Evolutionary conservation across 495 filamentous ascomycete genomes (phyloP).

Genomic region (Haplographium delicatum): DNA sequence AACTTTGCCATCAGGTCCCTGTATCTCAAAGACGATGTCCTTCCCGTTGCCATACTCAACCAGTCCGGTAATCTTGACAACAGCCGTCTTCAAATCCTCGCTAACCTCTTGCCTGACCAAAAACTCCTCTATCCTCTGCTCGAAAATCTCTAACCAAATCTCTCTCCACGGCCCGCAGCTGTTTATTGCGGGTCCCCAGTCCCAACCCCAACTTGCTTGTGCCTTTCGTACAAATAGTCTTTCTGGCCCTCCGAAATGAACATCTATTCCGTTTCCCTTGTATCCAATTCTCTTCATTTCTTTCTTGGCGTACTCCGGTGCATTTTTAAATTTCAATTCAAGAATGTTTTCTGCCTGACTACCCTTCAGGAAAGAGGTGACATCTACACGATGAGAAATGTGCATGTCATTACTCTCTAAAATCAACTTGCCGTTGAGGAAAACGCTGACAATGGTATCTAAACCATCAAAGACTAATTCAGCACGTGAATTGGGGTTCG

Average conservation of each 20-base stretch:
- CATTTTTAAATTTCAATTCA: constrained; percentile 30
- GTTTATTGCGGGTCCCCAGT: constrained; percentile 71
- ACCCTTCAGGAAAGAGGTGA: constrained; percentile 39
- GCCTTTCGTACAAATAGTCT: constrained; percentile 57
- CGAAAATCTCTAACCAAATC: constrained; percentile 58
- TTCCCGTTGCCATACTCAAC: constrained; percentile 32
- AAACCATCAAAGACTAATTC: constrained; percentile 66
- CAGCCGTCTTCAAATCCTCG: constrained; percentile 39
- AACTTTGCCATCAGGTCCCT: constrained; percentile 38
- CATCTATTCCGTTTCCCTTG: constrained; percentile 28
- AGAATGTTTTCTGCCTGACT: constrained; percentile 30
- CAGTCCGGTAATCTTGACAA: constrained; percentile 38
- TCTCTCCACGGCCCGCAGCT: constrained; percentile 73
- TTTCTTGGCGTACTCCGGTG: constrained; percentile 26
- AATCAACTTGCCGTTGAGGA: constrained; percentile 55
- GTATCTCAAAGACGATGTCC: constrained; percentile 27
- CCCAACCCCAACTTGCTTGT: constrained; percentile 79
- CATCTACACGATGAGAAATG: constrained; percentile 51
- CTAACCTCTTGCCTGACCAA: constrained; percentile 44
- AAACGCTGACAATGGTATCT: constrained; percentile 65
- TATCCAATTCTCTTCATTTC: constrained; percentile 31
- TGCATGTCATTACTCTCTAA: constrained; percentile 69
- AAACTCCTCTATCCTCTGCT: constrained; percentile 48
- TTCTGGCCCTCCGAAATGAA: constrained; percentile 50
- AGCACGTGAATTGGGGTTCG: constrained; percentile 26